Percentiles rank a stretch among this genome's conserved stretches.
Conservation (phyloP, 805 yeast genomes). For the Saturnispora quitensis region DNA sequence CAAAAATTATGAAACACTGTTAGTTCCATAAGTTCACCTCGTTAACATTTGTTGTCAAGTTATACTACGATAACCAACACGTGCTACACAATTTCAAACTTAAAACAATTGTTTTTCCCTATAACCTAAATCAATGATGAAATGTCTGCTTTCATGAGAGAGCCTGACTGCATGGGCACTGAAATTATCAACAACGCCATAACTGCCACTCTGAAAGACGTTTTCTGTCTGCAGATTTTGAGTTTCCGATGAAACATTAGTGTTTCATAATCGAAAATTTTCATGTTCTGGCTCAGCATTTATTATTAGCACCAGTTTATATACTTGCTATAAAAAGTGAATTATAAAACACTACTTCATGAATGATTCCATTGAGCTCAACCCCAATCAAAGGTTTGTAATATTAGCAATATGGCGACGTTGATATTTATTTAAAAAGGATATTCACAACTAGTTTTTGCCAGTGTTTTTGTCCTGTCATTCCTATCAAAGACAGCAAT, state of each 20-base stretch:
- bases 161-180: too few species aligned
- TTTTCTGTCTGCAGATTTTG: background rate
- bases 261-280: background rate
- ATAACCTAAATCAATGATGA: too few species aligned
- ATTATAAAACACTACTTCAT: too few species aligned
- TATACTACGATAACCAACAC: too few species aligned
- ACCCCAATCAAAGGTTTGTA: too few species aligned
- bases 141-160: too few species aligned
- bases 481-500: background rate
- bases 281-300: background rate
- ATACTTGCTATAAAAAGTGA: background rate
- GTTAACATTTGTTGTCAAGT: background rate
- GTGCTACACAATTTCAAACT: too few species aligned
- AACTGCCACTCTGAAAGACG: background rate
- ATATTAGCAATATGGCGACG: too few species aligned
- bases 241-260: background rate
- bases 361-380: too few species aligned
- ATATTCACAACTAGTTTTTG: background rate
- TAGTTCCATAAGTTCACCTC: background rate
- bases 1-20: background rate
- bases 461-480: background rate
- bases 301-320: background rate
- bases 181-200: background rate
- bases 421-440: too few species aligned
- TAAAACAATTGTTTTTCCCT: too few species aligned